These are phyloP conservation scores for Melastoma candidum DNA, from an alignment of 441 rosid genomes.

Conservation along the genomic window DNA sequence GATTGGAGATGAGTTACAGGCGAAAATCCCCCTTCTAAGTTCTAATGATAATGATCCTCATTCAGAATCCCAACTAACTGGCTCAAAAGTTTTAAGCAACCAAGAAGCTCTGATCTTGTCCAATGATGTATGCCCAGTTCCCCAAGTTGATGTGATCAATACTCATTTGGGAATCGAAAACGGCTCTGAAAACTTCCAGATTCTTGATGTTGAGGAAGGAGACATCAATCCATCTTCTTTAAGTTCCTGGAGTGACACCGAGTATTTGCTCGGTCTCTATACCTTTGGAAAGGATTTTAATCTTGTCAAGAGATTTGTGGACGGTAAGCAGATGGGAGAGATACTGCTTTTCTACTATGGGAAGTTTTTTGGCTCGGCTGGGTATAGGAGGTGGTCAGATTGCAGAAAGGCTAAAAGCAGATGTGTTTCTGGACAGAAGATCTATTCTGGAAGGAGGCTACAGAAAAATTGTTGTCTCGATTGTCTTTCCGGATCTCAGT, in stretches of 20 bases:
- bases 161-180: slow-evolving; percentile 2
- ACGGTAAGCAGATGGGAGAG: slow-evolving; percentile 50
- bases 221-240: slow-evolving; percentile 22
- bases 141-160: too few relatives aligned
- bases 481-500: slow-evolving; percentile 37
- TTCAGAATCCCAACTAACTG: too few relatives aligned
- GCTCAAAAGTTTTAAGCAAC: too few relatives aligned
- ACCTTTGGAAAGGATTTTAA: slow-evolving; percentile 66
- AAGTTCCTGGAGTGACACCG: slow-evolving; percentile 41
- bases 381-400: slow-evolving; percentile 57
- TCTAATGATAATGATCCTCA: too few relatives aligned
- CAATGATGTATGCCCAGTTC: neutral
- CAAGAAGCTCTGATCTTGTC: slow-evolving; percentile 1
- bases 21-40: too few relatives aligned
- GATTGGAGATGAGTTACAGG: too few relatives aligned
- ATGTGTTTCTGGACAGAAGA: slow-evolving; percentile 46
- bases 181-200: slow-evolving; percentile 8
- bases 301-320: slow-evolving; percentile 48
- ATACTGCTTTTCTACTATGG: slow-evolving; percentile 68
- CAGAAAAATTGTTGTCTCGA: slow-evolving; percentile 56
- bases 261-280: slow-evolving; percentile 64
- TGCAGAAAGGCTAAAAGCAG: slow-evolving; percentile 46
- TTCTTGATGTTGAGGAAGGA: slow-evolving; percentile 9
- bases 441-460: slow-evolving; percentile 69
- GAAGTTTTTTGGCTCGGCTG: slow-evolving; percentile 47